These are phyloP conservation scores for Myriosclerotinia scirpicola DNA, from an alignment of 2,329 filamentous ascomycete species.

Conservation along the genomic window DNA sequence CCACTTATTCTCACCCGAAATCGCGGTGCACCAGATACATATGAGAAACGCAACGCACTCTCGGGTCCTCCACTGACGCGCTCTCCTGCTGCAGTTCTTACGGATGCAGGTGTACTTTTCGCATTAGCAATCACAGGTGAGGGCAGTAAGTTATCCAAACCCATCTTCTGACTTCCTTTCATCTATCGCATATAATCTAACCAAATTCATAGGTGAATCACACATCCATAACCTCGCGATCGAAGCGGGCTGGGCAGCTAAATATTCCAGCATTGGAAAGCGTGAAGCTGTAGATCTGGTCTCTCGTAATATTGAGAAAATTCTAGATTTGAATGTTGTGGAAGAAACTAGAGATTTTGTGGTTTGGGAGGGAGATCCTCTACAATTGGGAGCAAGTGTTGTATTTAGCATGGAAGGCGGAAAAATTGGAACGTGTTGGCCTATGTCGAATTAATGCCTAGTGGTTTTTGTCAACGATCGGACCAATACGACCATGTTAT, in stretches of 20 bases:
- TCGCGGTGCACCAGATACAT: conserved; percentile 41
- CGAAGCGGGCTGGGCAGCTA: conserved; percentile 46
- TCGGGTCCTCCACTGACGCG: conserved; percentile 47
- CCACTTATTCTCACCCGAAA: conserved; percentile 47
- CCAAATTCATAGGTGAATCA: conserved; percentile 37
- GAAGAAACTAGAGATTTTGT: conserved; percentile 45
- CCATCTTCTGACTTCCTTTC: conserved; percentile 24
- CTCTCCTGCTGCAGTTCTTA: conserved; percentile 44
- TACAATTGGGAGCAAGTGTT: conserved; percentile 45
- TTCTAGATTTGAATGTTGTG: conserved; percentile 41
- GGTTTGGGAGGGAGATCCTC: conserved; percentile 47
- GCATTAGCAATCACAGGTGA: conserved; percentile 41
- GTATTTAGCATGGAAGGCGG: conserved; percentile 42
- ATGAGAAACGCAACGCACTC: conserved; percentile 44
- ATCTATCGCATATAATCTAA: conserved; percentile 1
- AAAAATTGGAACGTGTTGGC: conserved; percentile 42
- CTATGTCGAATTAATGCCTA: conserved; percentile 30
- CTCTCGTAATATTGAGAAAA: conserved; percentile 45
- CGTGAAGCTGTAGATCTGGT: conserved; percentile 43
- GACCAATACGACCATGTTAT: background rate
- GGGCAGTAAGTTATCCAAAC: conserved; percentile 20
- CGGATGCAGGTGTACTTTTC: conserved; percentile 45
- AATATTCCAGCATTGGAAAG: conserved; percentile 43
- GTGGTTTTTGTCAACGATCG: background rate
- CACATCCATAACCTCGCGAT: conserved; percentile 45